These are phyloP conservation scores for Diaporthe sp. DNA, from an alignment of 2,329 filamentous ascomycete species.

Conservation along the genomic window DNA sequence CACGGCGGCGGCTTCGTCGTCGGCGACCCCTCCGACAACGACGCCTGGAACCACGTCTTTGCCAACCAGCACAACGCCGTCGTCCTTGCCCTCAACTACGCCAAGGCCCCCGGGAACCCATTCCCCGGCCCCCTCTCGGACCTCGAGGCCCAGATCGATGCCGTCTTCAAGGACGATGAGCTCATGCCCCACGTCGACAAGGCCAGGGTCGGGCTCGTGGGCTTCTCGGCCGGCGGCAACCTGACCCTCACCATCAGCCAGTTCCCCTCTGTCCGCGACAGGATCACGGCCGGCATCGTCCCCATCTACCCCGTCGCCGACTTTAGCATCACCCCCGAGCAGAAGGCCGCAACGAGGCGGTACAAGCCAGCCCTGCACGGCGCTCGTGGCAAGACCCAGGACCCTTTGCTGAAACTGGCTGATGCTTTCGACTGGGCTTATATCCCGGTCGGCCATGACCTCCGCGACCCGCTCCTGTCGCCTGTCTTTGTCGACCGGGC, in stretches of 20 bases:
- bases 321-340: slow-evolving; percentile 49
- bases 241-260: slow-evolving; percentile 59
- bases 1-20: slow-evolving; percentile 67
- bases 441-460: slow-evolving; percentile 51
- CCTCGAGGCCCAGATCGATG: slow-evolving; percentile 57
- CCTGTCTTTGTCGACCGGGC: slow-evolving; percentile 52
- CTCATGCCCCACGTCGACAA: slow-evolving; percentile 59
- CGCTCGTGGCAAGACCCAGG: slow-evolving; percentile 46
- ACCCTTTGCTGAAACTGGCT: slow-evolving; percentile 49
- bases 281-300: slow-evolving; percentile 53
- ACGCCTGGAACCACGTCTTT: slow-evolving; percentile 61
- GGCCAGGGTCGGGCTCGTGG: slow-evolving; percentile 57
- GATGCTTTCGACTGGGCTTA: slow-evolving; percentile 60
- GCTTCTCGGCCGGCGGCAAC: slow-evolving; percentile 68
- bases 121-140: slow-evolving; percentile 63
- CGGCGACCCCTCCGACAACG: slow-evolving; percentile 59
- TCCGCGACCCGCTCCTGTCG: slow-evolving; percentile 57
- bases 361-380: slow-evolving; percentile 54
- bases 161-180: slow-evolving; percentile 57
- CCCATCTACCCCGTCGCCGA: slow-evolving; percentile 62
- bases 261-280: slow-evolving; percentile 52
- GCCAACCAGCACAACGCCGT: slow-evolving; percentile 56
- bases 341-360: slow-evolving; percentile 51
- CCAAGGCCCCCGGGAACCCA: slow-evolving; percentile 58
- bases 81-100: slow-evolving; percentile 65